Conservation (phyloP, 2,329 filamentous ascomycete genomes). For the Colletotrichum magnum region DNA sequence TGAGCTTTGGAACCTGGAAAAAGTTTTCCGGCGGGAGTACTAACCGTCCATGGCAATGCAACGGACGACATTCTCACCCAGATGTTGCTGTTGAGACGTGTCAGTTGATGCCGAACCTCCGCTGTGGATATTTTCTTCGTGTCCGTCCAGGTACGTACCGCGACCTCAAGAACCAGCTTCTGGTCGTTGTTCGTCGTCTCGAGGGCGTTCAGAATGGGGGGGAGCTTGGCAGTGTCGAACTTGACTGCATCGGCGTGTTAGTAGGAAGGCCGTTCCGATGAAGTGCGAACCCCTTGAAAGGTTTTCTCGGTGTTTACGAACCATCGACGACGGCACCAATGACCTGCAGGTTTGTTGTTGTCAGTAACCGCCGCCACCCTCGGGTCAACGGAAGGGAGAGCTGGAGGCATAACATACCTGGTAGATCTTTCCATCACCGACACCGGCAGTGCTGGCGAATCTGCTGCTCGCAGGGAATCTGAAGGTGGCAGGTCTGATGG, state of each 20-base stretch:
- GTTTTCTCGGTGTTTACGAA: conserved; percentile 65
- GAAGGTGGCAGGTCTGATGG: conserved; percentile 69
- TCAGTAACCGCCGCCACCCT: conserved; percentile 47
- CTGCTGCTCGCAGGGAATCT: conserved; percentile 69
- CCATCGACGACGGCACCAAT: conserved; percentile 99
- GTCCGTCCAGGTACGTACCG: conserved; percentile 71
- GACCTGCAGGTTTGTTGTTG: conserved; percentile 80
- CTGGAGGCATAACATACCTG: conserved; percentile 64
- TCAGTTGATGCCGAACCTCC: conserved; percentile 50
- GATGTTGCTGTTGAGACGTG: conserved; percentile 83
- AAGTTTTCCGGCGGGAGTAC: conserved; percentile 50
- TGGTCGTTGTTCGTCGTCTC: conserved; percentile 91
- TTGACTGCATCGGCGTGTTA: conserved; percentile 76
- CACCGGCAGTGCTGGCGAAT: conserved; percentile 71
- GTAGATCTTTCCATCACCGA: conserved; percentile 77
- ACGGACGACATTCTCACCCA: conserved; percentile 98
- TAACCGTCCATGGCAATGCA: conserved; percentile 99
- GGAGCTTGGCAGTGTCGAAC: conserved; percentile 94
- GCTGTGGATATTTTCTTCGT: conserved; percentile 17
- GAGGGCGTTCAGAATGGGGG: conserved; percentile 97
- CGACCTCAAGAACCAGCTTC: conserved; percentile 96
- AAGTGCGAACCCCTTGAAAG: conserved; percentile 14
- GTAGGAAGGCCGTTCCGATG: conserved; percentile 29
- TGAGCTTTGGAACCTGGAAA: conserved; percentile 37
- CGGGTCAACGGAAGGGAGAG: conserved; percentile 20